A percentile compares a stretch with the other conserved stretches of the same genome.
Evolutionary conservation across 257 asterid species (phyloP).

Genomic region (Ligustrum vulgare): DNA sequence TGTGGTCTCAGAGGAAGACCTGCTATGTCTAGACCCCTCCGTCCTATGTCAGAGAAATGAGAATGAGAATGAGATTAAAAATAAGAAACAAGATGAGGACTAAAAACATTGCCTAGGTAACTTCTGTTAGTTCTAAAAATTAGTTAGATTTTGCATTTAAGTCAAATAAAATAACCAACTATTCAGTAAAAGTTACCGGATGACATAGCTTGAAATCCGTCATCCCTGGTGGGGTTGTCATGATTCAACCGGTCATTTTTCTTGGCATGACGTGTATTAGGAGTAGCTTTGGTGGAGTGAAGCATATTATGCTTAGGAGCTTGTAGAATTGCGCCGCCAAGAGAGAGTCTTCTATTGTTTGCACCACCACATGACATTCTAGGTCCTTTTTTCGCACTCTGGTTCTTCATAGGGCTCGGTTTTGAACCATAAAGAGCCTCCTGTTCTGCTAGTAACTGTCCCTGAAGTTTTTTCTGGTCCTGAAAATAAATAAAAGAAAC

Average conservation of each 20-base stretch:
- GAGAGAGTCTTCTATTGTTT: slow-evolving; percentile 54
- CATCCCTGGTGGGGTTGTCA: slow-evolving; percentile 41
- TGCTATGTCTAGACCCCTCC: slow-evolving; percentile 83
- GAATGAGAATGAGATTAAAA: slow-evolving; percentile 1
- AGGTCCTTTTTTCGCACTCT: slow-evolving; percentile 50
- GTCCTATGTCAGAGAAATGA: slow-evolving; percentile 44
- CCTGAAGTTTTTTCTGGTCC: slow-evolving; percentile 83
- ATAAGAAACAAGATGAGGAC: background rate
- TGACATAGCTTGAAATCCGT: slow-evolving; percentile 54
- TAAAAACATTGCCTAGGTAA: background rate
- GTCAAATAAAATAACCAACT: background rate
- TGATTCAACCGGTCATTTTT: slow-evolving; percentile 40
- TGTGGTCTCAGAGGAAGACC: slow-evolving; percentile 61
- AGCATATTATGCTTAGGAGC: slow-evolving; percentile 48
- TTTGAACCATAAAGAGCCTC: slow-evolving; percentile 62
- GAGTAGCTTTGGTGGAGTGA: slow-evolving; percentile 46
- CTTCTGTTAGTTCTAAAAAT: background rate
- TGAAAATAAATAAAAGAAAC: slow-evolving; percentile 28
- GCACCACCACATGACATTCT: slow-evolving; percentile 58
- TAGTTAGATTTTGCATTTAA: background rate
- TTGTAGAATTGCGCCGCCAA: slow-evolving; percentile 50
- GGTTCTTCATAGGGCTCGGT: slow-evolving; percentile 69
- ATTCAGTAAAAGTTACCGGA: slow-evolving; percentile 43
- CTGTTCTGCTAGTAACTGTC: slow-evolving; percentile 54
- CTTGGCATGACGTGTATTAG: slow-evolving; percentile 45